phyloP scores from a whole-genome alignment of 129 eudicot species.

The Tagetes erecta region DNA sequence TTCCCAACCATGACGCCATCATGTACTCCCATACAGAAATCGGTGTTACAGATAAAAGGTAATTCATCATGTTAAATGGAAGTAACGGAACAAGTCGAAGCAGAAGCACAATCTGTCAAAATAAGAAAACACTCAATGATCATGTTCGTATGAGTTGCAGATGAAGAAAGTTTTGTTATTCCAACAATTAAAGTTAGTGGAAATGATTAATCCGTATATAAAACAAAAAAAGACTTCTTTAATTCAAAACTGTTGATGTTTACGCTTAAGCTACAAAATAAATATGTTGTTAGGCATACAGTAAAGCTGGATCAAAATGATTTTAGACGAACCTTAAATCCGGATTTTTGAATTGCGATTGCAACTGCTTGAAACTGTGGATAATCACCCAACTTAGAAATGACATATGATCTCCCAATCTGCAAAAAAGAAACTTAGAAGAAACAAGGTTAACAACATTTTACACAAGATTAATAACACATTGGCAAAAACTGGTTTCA shows the following conservation, averaged over 20 bases:
- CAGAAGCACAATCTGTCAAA: conserved; percentile 73
- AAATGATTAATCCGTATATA: background rate
- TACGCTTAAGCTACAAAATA: background rate
- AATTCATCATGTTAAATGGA: conserved; percentile 85
- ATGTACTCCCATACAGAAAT: conserved; percentile 64
- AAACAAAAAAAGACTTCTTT: background rate
- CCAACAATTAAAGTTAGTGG: background rate
- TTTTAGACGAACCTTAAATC: conserved; percentile 62
- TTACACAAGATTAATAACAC: conserved; percentile 1
- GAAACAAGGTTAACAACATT: conserved; percentile 13
- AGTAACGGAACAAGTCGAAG: conserved; percentile 93
- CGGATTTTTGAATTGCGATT: conserved; percentile 78
- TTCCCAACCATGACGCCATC: conserved; percentile 93
- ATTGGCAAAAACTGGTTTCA: background rate
- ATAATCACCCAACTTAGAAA: conserved; percentile 71
- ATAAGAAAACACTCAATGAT: conserved; percentile 17
- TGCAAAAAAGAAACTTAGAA: conserved; percentile 27
- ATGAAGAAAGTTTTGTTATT: background rate
- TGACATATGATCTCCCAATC: conserved; percentile 81
- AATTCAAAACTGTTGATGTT: background rate
- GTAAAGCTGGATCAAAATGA: background rate
- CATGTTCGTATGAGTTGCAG: background rate
- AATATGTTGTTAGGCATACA: background rate
- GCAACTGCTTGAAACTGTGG: conserved; percentile 86
- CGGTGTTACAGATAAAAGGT: conserved; percentile 87